Percentiles rank a stretch among this genome's conserved stretches.
Evolutionary conservation across 371 early-diverging fungal species (phyloP).

Genomic region (Apophysomyces variabilis): DNA sequence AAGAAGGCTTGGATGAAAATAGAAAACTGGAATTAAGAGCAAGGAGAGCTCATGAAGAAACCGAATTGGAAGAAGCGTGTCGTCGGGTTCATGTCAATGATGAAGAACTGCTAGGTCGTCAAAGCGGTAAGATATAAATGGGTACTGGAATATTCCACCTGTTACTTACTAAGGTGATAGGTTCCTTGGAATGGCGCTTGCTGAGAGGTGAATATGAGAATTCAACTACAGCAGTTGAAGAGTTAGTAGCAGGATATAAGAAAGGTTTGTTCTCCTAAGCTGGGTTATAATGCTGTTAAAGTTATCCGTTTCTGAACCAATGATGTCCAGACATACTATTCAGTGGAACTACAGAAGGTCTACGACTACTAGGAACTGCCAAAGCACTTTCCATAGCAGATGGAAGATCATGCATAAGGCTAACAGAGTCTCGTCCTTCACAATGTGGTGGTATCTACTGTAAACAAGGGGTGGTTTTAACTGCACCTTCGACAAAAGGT

Average conservation of each 20-base stretch:
- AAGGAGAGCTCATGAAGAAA: constrained; percentile 42
- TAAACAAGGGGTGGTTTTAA: constrained; percentile 18
- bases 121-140: constrained; percentile 42
- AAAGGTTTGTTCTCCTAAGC: background rate
- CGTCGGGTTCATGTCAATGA: constrained; percentile 25
- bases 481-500: constrained; percentile 18
- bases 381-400: constrained; percentile 1
- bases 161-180: constrained; percentile 15
- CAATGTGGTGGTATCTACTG: constrained; percentile 34
- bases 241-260: background rate
- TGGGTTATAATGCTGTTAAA: no score
- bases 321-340: no score
- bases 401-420: constrained; percentile 3
- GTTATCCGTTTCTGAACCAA: no score
- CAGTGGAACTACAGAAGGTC: background rate
- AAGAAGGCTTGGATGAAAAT: constrained; percentile 14
- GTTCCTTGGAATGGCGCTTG: constrained; percentile 54
- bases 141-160: background rate
- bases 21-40: constrained; percentile 16
- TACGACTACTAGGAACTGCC: background rate
- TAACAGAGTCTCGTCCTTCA: constrained; percentile 29
- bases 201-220: constrained; percentile 47
- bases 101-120: constrained; percentile 54
- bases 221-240: constrained; percentile 13
- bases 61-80: constrained; percentile 41